Conservation (phyloP, 2,329 filamentous ascomycete genomes). For the Fusarium sp. region DNA sequence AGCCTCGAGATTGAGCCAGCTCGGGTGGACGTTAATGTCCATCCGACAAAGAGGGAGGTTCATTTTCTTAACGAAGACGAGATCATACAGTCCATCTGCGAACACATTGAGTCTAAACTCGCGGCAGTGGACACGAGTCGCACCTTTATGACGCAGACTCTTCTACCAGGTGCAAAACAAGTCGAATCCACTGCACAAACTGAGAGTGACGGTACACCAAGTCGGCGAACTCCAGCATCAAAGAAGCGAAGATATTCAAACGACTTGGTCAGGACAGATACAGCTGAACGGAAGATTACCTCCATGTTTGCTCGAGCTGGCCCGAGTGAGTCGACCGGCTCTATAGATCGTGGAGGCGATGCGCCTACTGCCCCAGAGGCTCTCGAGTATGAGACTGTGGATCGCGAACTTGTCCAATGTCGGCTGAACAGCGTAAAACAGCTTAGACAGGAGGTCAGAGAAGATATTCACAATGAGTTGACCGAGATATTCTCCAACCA, state of each 20-base stretch:
- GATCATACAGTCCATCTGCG: conserved; percentile 87
- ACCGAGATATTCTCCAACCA: conserved; percentile 89
- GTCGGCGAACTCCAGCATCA: conserved; percentile 51
- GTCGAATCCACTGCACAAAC: conserved; percentile 42
- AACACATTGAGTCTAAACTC: conserved; percentile 79
- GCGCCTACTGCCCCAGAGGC: conserved; percentile 57
- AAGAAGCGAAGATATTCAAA: conserved; percentile 65
- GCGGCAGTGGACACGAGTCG: conserved; percentile 92
- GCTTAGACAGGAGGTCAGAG: conserved; percentile 82
- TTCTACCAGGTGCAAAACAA: conserved; percentile 74
- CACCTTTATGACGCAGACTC: conserved; percentile 92
- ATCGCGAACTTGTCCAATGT: conserved; percentile 76
- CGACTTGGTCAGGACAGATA: conserved; percentile 90
- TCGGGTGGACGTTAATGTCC: conserved; percentile 95
- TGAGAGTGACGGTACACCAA: conserved; percentile 45
- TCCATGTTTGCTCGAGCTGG: conserved; percentile 82
- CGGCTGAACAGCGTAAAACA: conserved; percentile 86
- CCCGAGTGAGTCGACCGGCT: conserved; percentile 37
- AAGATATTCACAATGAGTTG: conserved; percentile 83
- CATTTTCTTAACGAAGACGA: conserved; percentile 98
- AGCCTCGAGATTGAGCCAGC: conserved; percentile 92
- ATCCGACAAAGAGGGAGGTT: conserved; percentile 96
- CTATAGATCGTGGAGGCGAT: conserved; percentile 47
- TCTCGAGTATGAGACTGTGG: conserved; percentile 76
- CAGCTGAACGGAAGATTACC: conserved; percentile 91